Base-by-base conservation (phyloP, 2,329 filamentous ascomycete species). In the Onygenales sp. region DNA sequence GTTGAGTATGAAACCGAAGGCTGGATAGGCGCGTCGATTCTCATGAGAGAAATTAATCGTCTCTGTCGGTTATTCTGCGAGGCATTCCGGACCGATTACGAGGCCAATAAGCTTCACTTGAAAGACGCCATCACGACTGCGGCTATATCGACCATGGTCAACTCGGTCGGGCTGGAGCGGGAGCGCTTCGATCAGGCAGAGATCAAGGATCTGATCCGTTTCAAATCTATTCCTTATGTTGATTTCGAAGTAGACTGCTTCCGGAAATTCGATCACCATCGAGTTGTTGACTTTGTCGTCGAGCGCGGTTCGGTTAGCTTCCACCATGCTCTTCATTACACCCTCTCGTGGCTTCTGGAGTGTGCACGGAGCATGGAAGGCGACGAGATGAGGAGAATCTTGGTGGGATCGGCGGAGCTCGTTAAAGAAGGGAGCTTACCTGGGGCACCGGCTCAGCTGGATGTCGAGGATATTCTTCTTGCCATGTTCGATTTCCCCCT, bases 1-100 rank as follows among this genome's bases (percentile, higher is more conserved):
- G 88, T 98, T 35, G 94, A 98, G 69, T 98, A 97, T 65, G 93
- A 98, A 70, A 94, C 91, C 2, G 94, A 98, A 71, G 87, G 89
- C 17, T 98, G 93, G 93, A 97, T 98, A 51, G 94, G 89, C 54
- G 92, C 93, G 3, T 95, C 91, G 6, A 78, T 97, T 50, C 87
- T 98, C 54, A 96, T 93, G 49, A 82, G 92, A 50, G 92, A 98
- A 68, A 92, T 98, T 68, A 97, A 97, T 66, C 84, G 89, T 52
- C 80, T 97, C 39, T 95, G 92, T 64, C 81, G 91, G 58, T 87
- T 93, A 63, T 86, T 97, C 54, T 85, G 90, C 0, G 88, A 95
- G 61, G 85, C 93, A 0, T 98, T 95, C 75, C 81, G 83, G 49
- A 81, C 84, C 43, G 78, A 79, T 35, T 76, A 79, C n/a, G 79